phyloP scores from a whole-genome alignment of 2,329 filamentous ascomycete species.

The Pochonia chlamydosporia region DNA sequence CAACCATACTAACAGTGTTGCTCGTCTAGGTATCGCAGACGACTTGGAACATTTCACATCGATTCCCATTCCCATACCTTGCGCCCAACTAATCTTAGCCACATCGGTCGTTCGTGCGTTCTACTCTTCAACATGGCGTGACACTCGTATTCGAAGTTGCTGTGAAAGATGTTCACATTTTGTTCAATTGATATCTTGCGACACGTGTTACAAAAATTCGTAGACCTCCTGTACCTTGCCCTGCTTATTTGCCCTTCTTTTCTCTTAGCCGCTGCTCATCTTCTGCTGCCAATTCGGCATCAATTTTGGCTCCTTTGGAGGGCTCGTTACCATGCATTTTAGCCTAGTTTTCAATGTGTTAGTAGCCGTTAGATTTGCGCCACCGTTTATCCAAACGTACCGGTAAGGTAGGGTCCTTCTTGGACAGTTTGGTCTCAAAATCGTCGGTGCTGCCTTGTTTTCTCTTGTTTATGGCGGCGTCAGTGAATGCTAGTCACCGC shows the following conservation, averaged over 20 bases:
- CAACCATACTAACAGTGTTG: not conserved
- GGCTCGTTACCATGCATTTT: constrained; percentile 67
- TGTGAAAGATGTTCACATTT: too few species aligned
- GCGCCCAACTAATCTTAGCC: too few species aligned
- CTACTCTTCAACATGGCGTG: too few species aligned
- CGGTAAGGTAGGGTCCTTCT: constrained; percentile 57
- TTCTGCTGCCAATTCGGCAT: constrained; percentile 61
- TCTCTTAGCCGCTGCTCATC: constrained; percentile 57
- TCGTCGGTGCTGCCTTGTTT: constrained; percentile 34
- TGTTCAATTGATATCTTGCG: not conserved
- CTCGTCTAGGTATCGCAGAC: too few species aligned
- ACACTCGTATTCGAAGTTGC: too few species aligned
- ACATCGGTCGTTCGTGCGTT: too few species aligned
- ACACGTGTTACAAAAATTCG: not conserved
- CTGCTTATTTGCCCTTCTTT: constrained; percentile 44
- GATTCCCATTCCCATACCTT: too few species aligned
- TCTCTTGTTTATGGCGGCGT: constrained; percentile 26
- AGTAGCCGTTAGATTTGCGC: not conserved
- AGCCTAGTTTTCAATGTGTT: constrained; percentile 37
- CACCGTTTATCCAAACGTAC: constrained; percentile 28
- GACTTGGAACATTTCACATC: too few species aligned
- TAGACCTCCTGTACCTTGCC: not conserved
- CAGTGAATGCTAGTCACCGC: not conserved
- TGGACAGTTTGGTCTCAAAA: constrained; percentile 32
- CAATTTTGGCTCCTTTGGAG: constrained; percentile 65